Conservation (phyloP, 2,329 filamentous ascomycete genomes). For the Gnomoniopsis smithogilvyi region DNA sequence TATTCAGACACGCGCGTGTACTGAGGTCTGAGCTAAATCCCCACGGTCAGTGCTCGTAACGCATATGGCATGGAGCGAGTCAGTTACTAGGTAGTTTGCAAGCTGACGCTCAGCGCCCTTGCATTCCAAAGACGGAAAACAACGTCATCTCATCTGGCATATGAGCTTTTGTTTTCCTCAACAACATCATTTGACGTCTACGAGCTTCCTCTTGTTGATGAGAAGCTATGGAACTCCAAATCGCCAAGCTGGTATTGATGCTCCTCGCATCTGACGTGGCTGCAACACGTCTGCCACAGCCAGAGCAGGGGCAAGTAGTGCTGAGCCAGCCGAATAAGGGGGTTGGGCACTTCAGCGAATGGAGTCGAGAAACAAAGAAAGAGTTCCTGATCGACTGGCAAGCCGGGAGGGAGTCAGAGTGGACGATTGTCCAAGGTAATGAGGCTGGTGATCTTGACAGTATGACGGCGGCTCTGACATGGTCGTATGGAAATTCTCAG, state of each 20-base stretch:
- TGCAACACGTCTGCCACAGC: background rate
- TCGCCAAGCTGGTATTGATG: background rate
- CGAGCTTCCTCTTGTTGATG: background rate
- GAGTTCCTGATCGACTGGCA: conserved; percentile 45
- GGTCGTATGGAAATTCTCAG: conserved; percentile 33
- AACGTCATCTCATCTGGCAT: no score
- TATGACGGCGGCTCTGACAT: conserved; percentile 41
- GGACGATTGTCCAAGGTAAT: conserved; percentile 44
- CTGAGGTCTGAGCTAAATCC: no score
- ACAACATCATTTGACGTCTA: background rate
- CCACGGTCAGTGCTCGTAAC: no score
- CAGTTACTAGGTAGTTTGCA: no score
- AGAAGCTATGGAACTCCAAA: background rate
- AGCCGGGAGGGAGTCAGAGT: conserved; percentile 36
- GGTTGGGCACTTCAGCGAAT: conserved; percentile 46
- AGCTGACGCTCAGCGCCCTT: no score
- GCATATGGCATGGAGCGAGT: no score
- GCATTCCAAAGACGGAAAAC: no score
- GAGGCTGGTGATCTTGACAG: conserved; percentile 41
- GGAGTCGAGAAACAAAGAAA: conserved; percentile 43
- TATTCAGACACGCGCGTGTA: no score
- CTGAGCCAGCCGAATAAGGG: conserved; percentile 23
- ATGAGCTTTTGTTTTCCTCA: background rate
- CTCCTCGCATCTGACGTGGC: conserved; percentile 3
- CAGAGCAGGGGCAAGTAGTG: conserved; percentile 3